A percentile compares a stretch with the other conserved stretches of the same genome.
Evolutionary conservation across 805 yeast species (phyloP).

Genomic region (Wickerhamomyces chambardii): DNA sequence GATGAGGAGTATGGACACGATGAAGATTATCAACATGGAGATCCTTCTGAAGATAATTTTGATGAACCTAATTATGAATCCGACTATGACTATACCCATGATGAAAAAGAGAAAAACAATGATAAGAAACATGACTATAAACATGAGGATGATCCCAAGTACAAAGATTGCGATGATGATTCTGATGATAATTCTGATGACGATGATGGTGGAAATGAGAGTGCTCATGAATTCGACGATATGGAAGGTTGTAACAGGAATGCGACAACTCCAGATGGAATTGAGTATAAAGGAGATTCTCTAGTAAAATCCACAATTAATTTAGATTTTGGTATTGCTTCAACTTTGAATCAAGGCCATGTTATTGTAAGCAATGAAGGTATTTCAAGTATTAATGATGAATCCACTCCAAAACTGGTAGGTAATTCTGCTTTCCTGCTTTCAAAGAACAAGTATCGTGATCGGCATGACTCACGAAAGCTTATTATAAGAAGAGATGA

Average conservation of each 20-base stretch:
- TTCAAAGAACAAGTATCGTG: background rate
- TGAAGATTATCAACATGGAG: conserved; percentile 5
- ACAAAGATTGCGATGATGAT: conserved; percentile 63
- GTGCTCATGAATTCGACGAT: background rate
- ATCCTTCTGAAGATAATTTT: conserved; percentile 6
- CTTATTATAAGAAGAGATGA: background rate
- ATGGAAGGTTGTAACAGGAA: no score
- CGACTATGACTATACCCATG: conserved; percentile 29
- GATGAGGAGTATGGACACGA: conserved; percentile 5
- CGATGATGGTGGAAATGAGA: conserved; percentile 70
- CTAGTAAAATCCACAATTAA: no score
- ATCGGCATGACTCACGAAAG: background rate
- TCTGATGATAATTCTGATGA: conserved; percentile 62
- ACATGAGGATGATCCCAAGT: conserved; percentile 71
- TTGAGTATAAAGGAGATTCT: no score
- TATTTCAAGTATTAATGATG: conserved; percentile 34
- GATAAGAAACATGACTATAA: conserved; percentile 71
- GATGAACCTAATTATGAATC: conserved; percentile 18
- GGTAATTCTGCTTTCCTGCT: conserved; percentile 29
- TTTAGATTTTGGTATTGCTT: no score
- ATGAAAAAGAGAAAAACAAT: conserved; percentile 53
- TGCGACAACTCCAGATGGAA: no score
- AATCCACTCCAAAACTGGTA: conserved; percentile 49
- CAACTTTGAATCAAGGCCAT: no score
- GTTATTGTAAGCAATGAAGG: background rate